phyloP scores from a whole-genome alignment of 2,329 filamentous ascomycete genomes.

The Aspergillus amoenus region DNA sequence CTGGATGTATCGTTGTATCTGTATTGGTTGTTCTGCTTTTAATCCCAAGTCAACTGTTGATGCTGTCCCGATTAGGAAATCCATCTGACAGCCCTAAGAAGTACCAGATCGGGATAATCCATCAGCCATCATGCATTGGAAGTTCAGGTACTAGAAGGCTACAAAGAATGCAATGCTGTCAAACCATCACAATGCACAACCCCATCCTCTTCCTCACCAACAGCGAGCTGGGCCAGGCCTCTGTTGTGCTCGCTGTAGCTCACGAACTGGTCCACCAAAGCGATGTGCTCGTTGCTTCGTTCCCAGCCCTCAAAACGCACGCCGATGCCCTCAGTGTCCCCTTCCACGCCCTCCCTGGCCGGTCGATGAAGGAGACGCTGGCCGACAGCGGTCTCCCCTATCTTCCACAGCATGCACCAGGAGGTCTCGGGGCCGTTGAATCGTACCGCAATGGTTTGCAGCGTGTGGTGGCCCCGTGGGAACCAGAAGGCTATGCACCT shows the following conservation, averaged over 20 bases:
- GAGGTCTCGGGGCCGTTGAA: background rate
- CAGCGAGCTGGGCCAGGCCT: constrained; percentile 43
- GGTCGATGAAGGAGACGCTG: background rate
- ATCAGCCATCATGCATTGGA: no score
- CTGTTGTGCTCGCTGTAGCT: constrained; percentile 40
- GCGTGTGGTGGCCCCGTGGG: background rate
- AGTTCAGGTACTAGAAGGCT: no score
- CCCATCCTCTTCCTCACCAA: constrained; percentile 43
- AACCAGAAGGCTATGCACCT: background rate
- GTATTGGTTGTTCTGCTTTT: no score
- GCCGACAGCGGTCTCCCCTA: background rate
- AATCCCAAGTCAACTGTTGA: background rate
- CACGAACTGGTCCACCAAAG: constrained; percentile 36
- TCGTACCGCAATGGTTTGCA: background rate
- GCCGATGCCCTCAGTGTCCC: background rate
- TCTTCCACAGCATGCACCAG: background rate
- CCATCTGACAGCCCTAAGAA: background rate
- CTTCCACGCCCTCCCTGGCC: background rate
- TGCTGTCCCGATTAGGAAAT: background rate
- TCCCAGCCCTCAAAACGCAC: constrained; percentile 25
- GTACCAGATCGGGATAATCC: background rate
- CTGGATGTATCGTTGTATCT: no score
- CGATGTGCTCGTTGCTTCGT: constrained; percentile 45
- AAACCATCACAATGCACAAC: background rate
- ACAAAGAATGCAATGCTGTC: no score